Base-by-base conservation (phyloP, 148 eudicot species). In the Vaccinium corymbosum region DNA sequence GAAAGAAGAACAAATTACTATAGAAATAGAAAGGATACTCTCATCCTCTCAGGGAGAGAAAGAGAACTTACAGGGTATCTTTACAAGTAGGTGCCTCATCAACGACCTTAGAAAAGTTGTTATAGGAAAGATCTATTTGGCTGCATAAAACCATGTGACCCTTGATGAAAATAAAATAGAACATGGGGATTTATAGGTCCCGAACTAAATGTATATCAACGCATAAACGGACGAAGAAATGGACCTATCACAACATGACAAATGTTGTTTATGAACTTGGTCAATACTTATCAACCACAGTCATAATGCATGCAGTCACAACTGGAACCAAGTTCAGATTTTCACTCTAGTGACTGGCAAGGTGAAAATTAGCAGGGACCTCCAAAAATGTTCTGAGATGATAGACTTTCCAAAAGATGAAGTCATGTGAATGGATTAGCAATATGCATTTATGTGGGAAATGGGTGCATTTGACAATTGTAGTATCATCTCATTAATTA, bases 101-200 rank as follows among this genome's bases (percentile, higher is more conserved):
- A 5, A 88, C 84, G 62, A 77, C 71, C 82, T 70, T 83, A 29
- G 73, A 81, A 74, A 93, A 90, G 50, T 89, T 90, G 77, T 93
- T 91, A 89, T 91, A 93, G 11, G 95, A 93, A 82, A 93, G 93
- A 86, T 91, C 94, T 38, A 86, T 86, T 57, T 48, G 61, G 68
- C 95, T 93, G 92, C 50, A 79, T 53, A 73, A 73, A 17, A 73
- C n/a, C 22, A 38, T 16, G 46, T 29, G 17, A 71, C 48, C 3
- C 4, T 73, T 73, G 77, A 38, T 27, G 38, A 73, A 52, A 73
- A 73, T 38, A 17, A 16, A 73, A 42, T 38, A 3, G 9, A 19
- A 38, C 7, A 32, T 25, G 38, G 6, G 14, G 46, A 71, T 71
- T 71, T 1, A 35, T 29, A 70, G 8, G 32, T 32, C 0, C 20